Percentiles rank a stretch among this genome's conserved stretches.
These are phyloP conservation scores for Suhomyces guaymorum DNA, from an alignment of 1,139 yeast genomes.

Conservation along the genomic window DNA sequence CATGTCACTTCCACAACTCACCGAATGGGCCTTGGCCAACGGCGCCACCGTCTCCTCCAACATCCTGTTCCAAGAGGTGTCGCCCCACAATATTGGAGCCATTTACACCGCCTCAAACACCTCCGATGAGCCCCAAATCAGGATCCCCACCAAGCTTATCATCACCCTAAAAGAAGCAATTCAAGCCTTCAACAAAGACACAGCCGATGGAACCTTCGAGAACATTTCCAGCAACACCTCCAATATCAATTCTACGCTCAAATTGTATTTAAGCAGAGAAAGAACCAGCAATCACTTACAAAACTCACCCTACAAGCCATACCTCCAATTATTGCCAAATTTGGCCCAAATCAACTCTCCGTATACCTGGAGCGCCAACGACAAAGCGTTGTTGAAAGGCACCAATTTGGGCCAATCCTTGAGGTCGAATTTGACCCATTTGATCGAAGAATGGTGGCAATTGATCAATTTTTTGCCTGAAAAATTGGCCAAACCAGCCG, in stretches of 20 bases:
- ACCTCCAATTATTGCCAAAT: constrained; percentile 60
- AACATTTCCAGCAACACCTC: constrained; percentile 20
- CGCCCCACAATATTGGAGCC: constrained; percentile 43
- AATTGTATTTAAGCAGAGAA: constrained; percentile 48
- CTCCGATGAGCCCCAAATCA: constrained; percentile 18
- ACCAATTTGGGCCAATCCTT: constrained; percentile 57
- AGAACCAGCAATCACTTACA: constrained; percentile 18
- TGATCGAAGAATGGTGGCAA: constrained; percentile 57
- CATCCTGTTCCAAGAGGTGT: constrained; percentile 25
- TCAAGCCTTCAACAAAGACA: constrained; percentile 15
- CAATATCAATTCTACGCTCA: constrained; percentile 46
- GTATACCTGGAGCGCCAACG: constrained; percentile 58
- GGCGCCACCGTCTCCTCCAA: constrained; percentile 44
- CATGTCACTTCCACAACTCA: constrained; percentile 17
- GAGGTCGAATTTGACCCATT: constrained; percentile 30
- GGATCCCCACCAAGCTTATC: constrained; percentile 40
- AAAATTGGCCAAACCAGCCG: constrained; percentile 29
- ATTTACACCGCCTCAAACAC: constrained; percentile 17
- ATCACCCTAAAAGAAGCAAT: constrained; percentile 48
- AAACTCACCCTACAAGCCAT: constrained; percentile 43
- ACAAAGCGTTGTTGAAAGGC: constrained; percentile 55
- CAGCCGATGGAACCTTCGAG: constrained; percentile 17
- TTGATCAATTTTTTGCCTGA: constrained; percentile 39
- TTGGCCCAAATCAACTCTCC: constrained; percentile 56
- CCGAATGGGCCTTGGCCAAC: constrained; percentile 52